phyloP scores from a whole-genome alignment of 352 stramenopile genomes.

The Globisporangium spiculum region DNA sequence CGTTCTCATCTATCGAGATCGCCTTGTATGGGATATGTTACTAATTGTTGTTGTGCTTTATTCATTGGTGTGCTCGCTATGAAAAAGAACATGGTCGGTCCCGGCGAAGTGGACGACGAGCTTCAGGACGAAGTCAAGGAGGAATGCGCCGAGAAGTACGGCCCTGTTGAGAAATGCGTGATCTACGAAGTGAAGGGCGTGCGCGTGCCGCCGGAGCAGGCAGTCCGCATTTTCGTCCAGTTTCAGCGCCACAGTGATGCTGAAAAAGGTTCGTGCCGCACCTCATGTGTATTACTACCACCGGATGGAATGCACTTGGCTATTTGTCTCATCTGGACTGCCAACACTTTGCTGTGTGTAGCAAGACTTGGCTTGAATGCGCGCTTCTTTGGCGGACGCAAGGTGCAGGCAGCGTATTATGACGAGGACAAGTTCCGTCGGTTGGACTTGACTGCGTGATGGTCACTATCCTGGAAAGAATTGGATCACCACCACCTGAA shows the following conservation, averaged over 20 bases:
- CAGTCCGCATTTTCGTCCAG: constrained; percentile 89
- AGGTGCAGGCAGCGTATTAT: constrained; percentile 79
- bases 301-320: neutral
- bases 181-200: constrained; percentile 59
- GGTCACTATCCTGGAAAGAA: neutral
- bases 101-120: constrained; percentile 87
- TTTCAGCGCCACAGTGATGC: constrained; percentile 69
- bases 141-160: constrained; percentile 84
- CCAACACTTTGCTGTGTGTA: constrained; percentile 16
- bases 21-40: neutral
- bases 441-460: constrained; percentile 49
- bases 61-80: neutral
- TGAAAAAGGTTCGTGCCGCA: constrained; percentile 60
- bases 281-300: constrained; percentile 1
- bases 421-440: constrained; percentile 77
- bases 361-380: constrained; percentile 79
- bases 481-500: neutral
- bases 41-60: constrained; percentile 5
- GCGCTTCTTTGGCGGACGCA: constrained; percentile 87
- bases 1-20: neutral
- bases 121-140: constrained; percentile 86
- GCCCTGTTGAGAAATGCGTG: constrained; percentile 70
- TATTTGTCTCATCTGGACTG: neutral
- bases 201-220: constrained; percentile 55
- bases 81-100: constrained; percentile 88